Base-by-base conservation (phyloP, 2,329 filamentous ascomycete genomes). In the Pyrenophora teres region DNA sequence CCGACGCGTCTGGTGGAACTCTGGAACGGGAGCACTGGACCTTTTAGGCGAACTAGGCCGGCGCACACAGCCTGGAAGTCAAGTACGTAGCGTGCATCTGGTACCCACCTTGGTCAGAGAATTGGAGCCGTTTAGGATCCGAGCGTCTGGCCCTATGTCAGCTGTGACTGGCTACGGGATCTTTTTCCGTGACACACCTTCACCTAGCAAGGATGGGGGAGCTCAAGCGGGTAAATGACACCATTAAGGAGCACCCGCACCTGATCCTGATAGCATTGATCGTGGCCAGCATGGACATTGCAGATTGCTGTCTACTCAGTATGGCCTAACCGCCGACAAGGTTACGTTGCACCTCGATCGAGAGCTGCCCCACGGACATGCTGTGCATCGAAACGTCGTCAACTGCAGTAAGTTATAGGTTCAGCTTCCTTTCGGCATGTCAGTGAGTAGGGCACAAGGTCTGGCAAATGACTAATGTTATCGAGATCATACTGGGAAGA, bases 141-240 rank as follows among this genome's bases (percentile, higher is more conserved):
- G 33, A 52, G 49, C 31, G 40, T 47, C 23, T 8, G 32, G 35
- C 18, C 23, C 35, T 48, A 19, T 27, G 15, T 15, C 15, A 19
- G 46, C 36, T 38, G 12, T 53, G 40, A 53, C 27, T 50, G 46
- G 50, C 40, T 50, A 23, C 46, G 50, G 50, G 46, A 38, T 38
- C 38, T 41, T 41, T 25, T 40, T n/a, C 50, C 50, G 50, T 19
- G 31, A 12, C 36, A 13, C 33, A 33, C 38, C 21, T 52, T 49
- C 33, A 43, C 21, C 39, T 30, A 48, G 30, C 31, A 50, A 50
- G 50, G 46, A 43, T 37, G 31, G 30, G 21, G 40, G 33, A 42
- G 40, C 40, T 43, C 30, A 40, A 45, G 37, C 50, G 45, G 32
- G 36, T 52, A 39, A 38, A 47, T 46, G 21, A 12, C 40, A 38